Evolutionary conservation across 2,329 filamentous ascomycete genomes (phyloP), one percentile per base, ranked within the genome.

Genomic region (Colletotrichum orchidophilum): DNA sequence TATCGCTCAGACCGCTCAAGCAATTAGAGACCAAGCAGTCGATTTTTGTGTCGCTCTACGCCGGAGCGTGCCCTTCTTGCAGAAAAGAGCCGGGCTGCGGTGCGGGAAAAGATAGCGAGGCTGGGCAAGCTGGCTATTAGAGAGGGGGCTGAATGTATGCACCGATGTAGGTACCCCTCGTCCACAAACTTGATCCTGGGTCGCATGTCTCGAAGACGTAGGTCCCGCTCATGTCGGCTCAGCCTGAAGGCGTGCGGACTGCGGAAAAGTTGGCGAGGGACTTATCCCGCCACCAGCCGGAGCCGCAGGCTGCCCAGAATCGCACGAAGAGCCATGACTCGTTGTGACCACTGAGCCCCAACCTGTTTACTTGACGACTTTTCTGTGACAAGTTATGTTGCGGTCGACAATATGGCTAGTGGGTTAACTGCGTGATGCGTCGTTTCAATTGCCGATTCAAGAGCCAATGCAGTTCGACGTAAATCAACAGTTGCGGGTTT

Each of bases 51-150:
- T 24, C 33, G 57, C n/a, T 50, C 52, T 26, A 42, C n/a, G 24
- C 39, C 27, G 27, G 29, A 55, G 63, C 13, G 29, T 62, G 55
- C 42, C 24, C 63, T 35, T 66, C 18, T 70, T 35, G 63, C 57
- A 57, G 50, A 59, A 59, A n/a, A 31, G 52, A 62, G 24, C 57
- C 42, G 62, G 63, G 39, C 52, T 39, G 68, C 31, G 27, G 29
- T 33, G 50, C 54, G 68, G 57, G 46, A 52, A 59, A 63, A 70
- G 55, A 67, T 55, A 66, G 67, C 46, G 39, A 67, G 68, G 68
- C 57, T 62, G 39, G 68, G 63, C 29, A 29, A 39, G 39, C 50
- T 60, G 52, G 50, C 63, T 50, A 39, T n/a, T 57, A 52, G 31
- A 27, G 52, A 33, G 39, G 63, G 42, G 39, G 57, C 55, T 57